A percentile compares a stretch with the other conserved stretches of the same genome.
phyloP scores from a whole-genome alignment of 441 rosid species.

The Metrosideros polymorpha region DNA sequence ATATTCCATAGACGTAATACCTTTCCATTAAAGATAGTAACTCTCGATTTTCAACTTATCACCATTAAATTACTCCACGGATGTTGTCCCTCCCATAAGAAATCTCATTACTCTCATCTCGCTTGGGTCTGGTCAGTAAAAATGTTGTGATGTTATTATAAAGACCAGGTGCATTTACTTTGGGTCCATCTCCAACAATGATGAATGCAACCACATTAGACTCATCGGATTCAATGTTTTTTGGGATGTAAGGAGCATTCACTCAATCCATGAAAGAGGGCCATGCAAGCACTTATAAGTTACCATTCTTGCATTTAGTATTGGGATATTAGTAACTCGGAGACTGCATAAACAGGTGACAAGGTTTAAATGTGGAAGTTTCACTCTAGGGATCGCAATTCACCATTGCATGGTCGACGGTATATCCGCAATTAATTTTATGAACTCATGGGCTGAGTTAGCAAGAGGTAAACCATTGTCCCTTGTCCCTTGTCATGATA shows the following conservation, averaged over 20 bases:
- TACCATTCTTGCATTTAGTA: neutral
- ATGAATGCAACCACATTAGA: neutral
- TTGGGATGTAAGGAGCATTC: neutral
- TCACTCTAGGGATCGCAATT: neutral
- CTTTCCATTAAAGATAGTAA: neutral
- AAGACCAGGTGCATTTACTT: neutral
- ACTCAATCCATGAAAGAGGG: neutral
- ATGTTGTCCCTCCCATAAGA: neutral
- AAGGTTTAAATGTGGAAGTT: neutral
- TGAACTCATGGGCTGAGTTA: neutral
- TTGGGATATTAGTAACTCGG: neutral
- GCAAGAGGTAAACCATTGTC: neutral
- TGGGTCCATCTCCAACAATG: neutral
- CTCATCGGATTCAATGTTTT: neutral
- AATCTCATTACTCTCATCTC: neutral
- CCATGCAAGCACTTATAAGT: neutral
- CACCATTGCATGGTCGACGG: neutral
- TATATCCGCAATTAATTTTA: neutral
- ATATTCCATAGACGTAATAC: neutral
- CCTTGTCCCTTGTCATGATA: neutral
- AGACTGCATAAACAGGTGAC: neutral
- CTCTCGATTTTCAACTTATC: neutral
- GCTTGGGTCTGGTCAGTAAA: neutral
- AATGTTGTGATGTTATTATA: neutral
- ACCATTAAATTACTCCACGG: neutral